A percentile compares a stretch with the other conserved stretches of the same genome.
These are phyloP conservation scores for Solanum hybrid DNA, from an alignment of 305 asterid species.

Conservation along the genomic window DNA sequence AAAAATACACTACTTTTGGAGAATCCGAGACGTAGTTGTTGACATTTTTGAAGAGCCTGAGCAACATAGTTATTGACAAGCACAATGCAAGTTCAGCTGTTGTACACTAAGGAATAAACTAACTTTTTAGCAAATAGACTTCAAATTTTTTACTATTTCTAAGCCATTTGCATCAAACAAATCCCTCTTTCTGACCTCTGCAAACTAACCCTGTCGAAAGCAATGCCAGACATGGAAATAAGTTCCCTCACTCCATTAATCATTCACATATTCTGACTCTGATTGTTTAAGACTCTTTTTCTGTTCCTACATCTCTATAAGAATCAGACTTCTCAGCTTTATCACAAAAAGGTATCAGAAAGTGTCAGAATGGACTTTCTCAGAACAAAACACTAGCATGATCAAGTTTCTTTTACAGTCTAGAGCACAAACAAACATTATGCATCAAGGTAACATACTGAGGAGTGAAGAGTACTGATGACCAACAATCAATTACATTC, in stretches of 20 bases:
- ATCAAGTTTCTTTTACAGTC: not conserved
- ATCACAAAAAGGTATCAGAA: not conserved
- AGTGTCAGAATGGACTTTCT: not conserved
- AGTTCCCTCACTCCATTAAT: not conserved
- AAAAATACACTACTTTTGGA: not conserved
- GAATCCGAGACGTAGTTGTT: not conserved
- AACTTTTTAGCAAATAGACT: not conserved
- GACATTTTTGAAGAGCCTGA: not conserved
- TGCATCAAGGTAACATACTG: not conserved
- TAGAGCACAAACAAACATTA: not conserved
- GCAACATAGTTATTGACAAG: not conserved
- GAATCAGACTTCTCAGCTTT: not conserved
- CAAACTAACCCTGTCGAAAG: not conserved
- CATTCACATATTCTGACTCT: not conserved
- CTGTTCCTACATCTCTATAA: not conserved
- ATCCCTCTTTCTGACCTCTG: not conserved
- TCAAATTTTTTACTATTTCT: not conserved
- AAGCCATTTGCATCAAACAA: not conserved
- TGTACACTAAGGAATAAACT: not conserved
- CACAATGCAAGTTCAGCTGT: not conserved
- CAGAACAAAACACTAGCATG: not conserved
- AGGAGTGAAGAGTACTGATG: not conserved
- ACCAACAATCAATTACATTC: not conserved
- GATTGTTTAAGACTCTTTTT: not conserved
- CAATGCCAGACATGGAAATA: not conserved